Conservation (phyloP, 768 basidiomycete species). For the Kwoniella europaea region DNA sequence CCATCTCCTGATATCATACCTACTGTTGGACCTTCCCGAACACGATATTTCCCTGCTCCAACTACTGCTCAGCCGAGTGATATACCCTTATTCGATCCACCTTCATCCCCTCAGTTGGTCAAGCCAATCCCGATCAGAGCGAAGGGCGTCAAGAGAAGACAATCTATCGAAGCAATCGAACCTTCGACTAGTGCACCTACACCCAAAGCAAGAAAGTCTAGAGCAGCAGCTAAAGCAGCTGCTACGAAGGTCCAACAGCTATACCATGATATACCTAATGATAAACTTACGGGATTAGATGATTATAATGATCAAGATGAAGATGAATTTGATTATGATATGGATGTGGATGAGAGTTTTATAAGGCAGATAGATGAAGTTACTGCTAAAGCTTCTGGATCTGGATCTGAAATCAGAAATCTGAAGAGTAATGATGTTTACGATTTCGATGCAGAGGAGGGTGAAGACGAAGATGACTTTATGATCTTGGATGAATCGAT, state of each 20-base stretch:
- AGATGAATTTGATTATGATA: slow-evolving; percentile 25
- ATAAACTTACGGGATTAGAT: background rate
- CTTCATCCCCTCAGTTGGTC: slow-evolving; percentile 9
- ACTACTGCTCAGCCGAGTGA: background rate
- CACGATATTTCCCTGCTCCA: background rate
- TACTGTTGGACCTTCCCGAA: slow-evolving; percentile 6
- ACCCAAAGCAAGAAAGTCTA: slow-evolving; percentile 4
- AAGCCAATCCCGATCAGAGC: slow-evolving; percentile 5
- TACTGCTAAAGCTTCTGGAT: slow-evolving; percentile 19
- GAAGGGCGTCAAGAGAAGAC: background rate
- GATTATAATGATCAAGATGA: too few relatives aligned
- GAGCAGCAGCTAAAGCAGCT: slow-evolving; percentile 14
- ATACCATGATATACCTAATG: slow-evolving; percentile 12
- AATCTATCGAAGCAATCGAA: background rate
- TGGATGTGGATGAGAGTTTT: slow-evolving; percentile 31
- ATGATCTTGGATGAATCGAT: slow-evolving; percentile 16
- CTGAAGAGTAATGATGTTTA: background rate
- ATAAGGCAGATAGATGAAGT: slow-evolving; percentile 31
- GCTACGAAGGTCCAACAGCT: slow-evolving; percentile 9
- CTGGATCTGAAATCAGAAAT: background rate
- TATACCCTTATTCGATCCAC: slow-evolving; percentile 3
- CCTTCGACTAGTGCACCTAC: background rate
- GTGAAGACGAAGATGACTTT: slow-evolving; percentile 20
- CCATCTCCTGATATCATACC: slow-evolving; percentile 1
- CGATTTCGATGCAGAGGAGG: slow-evolving; percentile 15